phyloP scores from a whole-genome alignment of 331 rosid species.

The Cucumis variabilis region DNA sequence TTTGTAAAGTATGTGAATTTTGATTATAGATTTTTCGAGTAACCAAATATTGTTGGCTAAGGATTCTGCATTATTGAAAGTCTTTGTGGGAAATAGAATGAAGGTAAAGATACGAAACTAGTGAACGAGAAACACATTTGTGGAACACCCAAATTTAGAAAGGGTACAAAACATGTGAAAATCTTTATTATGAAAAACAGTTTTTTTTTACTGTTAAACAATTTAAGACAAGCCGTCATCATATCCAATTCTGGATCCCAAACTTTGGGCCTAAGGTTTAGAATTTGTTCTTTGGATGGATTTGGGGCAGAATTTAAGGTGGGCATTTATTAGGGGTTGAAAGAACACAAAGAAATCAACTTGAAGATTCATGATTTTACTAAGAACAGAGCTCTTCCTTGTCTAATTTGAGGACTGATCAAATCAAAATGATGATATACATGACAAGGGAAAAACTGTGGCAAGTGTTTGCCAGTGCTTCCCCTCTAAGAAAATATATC shows the following conservation, averaged over 20 bases:
- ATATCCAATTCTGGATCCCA: too few relatives aligned
- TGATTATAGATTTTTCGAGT: constrained; percentile 53
- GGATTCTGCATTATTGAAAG: constrained; percentile 61
- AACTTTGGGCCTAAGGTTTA: neutral
- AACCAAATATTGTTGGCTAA: constrained; percentile 55
- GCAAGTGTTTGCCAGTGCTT: neutral
- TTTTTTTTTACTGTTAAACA: too few relatives aligned
- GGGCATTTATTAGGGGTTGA: neutral
- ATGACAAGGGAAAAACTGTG: neutral
- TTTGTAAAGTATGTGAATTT: constrained; percentile 55
- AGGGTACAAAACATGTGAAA: too few relatives aligned
- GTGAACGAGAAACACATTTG: constrained; percentile 46
- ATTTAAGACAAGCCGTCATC: too few relatives aligned
- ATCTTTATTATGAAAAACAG: too few relatives aligned
- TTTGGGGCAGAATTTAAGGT: neutral
- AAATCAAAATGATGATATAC: too few relatives aligned
- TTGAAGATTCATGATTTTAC: neutral
- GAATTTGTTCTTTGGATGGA: neutral
- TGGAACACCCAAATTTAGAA: too few relatives aligned
- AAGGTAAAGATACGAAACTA: constrained; percentile 52
- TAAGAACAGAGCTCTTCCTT: too few relatives aligned
- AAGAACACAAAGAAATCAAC: neutral
- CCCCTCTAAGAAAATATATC: neutral
- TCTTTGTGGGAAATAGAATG: constrained; percentile 56
- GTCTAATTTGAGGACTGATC: too few relatives aligned